Percentiles rank a stretch among this genome's conserved stretches.
Conservation (phyloP, 768 basidiomycete genomes). For the Mycena chlorophos region DNA sequence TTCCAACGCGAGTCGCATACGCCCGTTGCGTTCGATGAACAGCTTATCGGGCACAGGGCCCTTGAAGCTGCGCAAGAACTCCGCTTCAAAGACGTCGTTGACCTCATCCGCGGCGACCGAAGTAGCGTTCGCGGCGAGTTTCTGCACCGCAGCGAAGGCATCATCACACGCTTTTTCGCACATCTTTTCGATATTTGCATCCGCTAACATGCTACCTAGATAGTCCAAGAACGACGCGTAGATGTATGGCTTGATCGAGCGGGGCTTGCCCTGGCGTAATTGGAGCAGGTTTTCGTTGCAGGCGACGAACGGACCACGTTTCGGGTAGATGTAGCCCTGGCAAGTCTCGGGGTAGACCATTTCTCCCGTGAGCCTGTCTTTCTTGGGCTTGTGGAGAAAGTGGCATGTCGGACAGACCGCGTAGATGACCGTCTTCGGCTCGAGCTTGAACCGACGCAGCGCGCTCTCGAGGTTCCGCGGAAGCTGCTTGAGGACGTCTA, state of each 20-base stretch:
- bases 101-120: conserved; percentile 13
- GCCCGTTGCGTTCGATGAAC: conserved; percentile 24
- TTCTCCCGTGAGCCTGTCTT: conserved; percentile 16
- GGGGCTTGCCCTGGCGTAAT: conserved; percentile 12
- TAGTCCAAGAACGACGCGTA: conserved; percentile 24
- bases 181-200: conserved; percentile 18
- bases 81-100: conserved; percentile 26
- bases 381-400: too few relatives aligned
- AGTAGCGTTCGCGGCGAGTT: neutral
- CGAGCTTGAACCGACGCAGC: conserved; percentile 15
- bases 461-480: conserved; percentile 17
- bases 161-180: conserved; percentile 19
- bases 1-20: conserved; percentile 23
- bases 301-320: too few relatives aligned
- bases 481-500: conserved; percentile 13
- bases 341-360: conserved; percentile 14
- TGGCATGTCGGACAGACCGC: conserved; percentile 8
- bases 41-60: conserved; percentile 25
- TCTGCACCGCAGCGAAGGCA: neutral
- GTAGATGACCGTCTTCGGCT: conserved; percentile 16
- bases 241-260: conserved; percentile 22
- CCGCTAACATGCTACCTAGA: conserved; percentile 20
- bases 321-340: conserved; percentile 9
- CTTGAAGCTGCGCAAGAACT: conserved; percentile 29
- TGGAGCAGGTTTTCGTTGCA: conserved; percentile 11